Evolutionary conservation across 2,329 filamentous ascomycete species (phyloP).

Genomic region (Cladosporium halotolerans): DNA sequence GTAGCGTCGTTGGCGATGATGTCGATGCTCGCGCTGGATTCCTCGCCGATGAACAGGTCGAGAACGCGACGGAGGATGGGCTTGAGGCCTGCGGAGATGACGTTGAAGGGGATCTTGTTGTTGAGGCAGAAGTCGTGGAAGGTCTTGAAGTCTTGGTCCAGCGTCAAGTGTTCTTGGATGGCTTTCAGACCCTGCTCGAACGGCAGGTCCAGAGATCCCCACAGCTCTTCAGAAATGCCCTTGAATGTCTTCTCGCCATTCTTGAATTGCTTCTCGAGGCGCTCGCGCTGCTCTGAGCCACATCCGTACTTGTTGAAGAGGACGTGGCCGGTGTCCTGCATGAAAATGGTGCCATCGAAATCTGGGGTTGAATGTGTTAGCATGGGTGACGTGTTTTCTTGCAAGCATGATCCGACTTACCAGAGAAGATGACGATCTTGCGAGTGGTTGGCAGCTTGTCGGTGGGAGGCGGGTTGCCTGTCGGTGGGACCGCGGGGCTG

Average conservation of each 20-base stretch:
- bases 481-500: constrained; percentile 24
- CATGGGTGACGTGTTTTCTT: constrained; percentile 1
- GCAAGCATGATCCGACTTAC: constrained; percentile 29
- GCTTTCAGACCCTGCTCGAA: constrained; percentile 63
- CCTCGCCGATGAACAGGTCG: constrained; percentile 59
- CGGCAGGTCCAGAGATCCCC: constrained; percentile 59
- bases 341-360: constrained; percentile 67
- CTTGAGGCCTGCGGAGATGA: constrained; percentile 63
- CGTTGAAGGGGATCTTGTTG: constrained; percentile 61
- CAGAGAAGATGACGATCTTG: constrained; percentile 55
- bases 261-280: constrained; percentile 59
- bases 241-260: constrained; percentile 60
- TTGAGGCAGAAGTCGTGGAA: constrained; percentile 61
- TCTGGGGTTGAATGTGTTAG: constrained; percentile 37
- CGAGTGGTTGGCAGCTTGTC: constrained; percentile 39
- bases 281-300: constrained; percentile 48
- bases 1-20: constrained; percentile 63
- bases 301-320: constrained; percentile 62
- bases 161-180: constrained; percentile 56
- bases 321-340: constrained; percentile 58
- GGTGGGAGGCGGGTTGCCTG: constrained; percentile 14
- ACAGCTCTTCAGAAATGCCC: constrained; percentile 67
- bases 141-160: constrained; percentile 56
- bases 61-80: constrained; percentile 57
- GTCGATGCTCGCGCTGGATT: constrained; percentile 53